Evolutionary conservation across 306 rosid genomes (phyloP), one percentile per base, ranked within the genome.

Genomic region (Acacia acuminata): DNA sequence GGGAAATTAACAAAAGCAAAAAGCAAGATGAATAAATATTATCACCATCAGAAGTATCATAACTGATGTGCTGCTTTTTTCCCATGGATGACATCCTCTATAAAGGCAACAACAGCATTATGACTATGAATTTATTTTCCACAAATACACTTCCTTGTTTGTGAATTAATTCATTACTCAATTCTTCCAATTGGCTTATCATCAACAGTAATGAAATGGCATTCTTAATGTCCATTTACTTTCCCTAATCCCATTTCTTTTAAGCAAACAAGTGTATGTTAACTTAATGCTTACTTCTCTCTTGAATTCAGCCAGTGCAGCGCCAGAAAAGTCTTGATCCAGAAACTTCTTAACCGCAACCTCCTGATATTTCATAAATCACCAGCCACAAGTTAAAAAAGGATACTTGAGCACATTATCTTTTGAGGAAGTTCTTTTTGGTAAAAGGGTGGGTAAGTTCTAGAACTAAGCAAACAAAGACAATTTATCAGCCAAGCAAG

Each of bases 231-330:
- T 7, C 24, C 77, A 50, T 43, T 70, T 25, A 27, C 13, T 73
- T 73, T 48, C 10, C 16, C 17, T 34, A 42, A 20, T 42, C 44
- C 32, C 16, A 43, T 6, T 34, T 16, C 14, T 16, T 36, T 34
- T 7, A 71, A 43, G 16, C n/a, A 71, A 42, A 42, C 5, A 44
- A 22, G 16, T 22, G 24, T 2, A 38, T 8, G 24, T 69, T 24
- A 82, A 67, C 55, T 79, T 34, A 74, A 22, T 82, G 84, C 97
- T 95, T 92, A 96, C 99, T 92, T 96, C 99, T 87, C 97, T 90
- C 91, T 88, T 96, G 91, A 96, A 96, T 89, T 96, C 99, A n/a
- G 94, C 96, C 90, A 96, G 91, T 87, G 98, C 98, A 87, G 97
- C 94, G 32, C 99, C 99, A 50, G 97, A 94, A 82, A 96, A 96